phyloP scores from a whole-genome alignment of 495 filamentous ascomycete species.

The Neurospora discreta region DNA sequence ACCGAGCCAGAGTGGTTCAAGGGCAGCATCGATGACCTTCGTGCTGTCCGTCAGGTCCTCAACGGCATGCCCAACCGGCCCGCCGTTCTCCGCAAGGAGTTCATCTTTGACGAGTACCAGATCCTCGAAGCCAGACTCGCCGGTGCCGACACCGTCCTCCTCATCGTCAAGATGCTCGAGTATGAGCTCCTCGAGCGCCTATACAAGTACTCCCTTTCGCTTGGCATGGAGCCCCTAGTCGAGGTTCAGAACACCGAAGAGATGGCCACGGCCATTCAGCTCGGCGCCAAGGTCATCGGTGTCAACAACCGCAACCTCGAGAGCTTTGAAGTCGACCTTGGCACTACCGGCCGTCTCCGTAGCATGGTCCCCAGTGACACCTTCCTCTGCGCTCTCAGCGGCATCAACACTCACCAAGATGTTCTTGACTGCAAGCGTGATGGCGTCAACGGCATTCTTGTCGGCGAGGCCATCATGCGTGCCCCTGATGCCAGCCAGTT shows the following conservation, averaged over 20 bases:
- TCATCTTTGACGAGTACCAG: slow-evolving; percentile 97
- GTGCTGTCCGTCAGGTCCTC: slow-evolving; percentile 75
- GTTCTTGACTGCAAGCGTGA: slow-evolving; percentile 79
- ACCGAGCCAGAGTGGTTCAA: slow-evolving; percentile 99
- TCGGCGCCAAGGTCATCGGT: slow-evolving; percentile 90
- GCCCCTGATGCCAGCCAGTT: slow-evolving; percentile 69
- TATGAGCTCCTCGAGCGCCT: slow-evolving; percentile 60
- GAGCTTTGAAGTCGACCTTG: slow-evolving; percentile 91
- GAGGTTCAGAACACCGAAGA: slow-evolving; percentile 93
- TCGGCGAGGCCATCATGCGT: slow-evolving; percentile 93
- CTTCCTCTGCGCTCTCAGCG: slow-evolving; percentile 90
- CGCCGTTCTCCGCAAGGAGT: slow-evolving; percentile 88
- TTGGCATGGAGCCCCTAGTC: slow-evolving; percentile 96
- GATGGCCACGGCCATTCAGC: slow-evolving; percentile 74
- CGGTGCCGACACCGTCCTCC: slow-evolving; percentile 85
- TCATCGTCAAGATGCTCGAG: slow-evolving; percentile 98
- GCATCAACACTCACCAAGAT: slow-evolving; percentile 84
- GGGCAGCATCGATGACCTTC: slow-evolving; percentile 87
- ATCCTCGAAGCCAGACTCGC: slow-evolving; percentile 90
- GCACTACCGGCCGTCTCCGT: slow-evolving; percentile 85
- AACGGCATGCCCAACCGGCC: slow-evolving; percentile 85
- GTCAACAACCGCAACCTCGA: slow-evolving; percentile 97
- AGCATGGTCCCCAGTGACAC: slow-evolving; percentile 73
- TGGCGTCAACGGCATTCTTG: slow-evolving; percentile 83
- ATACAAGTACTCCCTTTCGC: slow-evolving; percentile 75